Base-by-base conservation (phyloP, 768 basidiomycete species). In the Russula abietina region DNA sequence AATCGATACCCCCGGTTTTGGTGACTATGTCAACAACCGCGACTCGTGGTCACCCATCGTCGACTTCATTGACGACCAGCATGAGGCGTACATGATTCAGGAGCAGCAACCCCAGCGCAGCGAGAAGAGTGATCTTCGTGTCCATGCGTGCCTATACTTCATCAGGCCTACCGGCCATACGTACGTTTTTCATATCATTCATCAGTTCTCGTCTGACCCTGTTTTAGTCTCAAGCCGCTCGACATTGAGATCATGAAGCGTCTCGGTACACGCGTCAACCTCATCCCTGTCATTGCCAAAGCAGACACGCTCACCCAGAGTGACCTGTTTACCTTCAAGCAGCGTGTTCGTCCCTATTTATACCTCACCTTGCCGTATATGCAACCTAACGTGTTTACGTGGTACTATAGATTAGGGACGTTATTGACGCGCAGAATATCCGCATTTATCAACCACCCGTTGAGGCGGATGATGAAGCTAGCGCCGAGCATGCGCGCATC, bases 221-320 rank as follows among this genome's bases (percentile, higher is more conserved):
- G 48, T 32, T 36, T 16, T 69, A 93, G 93, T 0, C 78, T 98
- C 68, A 98, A 98, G 77, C 97, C 97, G 24, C 83, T 99, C 52
- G 97, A 99, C 72, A 95, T 99, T 69, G 97, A 98, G 77, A 94
- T 98, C 74, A 99, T 99, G 97, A 98, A 98, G 80, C 91, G 94
- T 61, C 87, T 99, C 22, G 96, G 97, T 43, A 95, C 95, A 53
- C 88, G 97, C 68, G 97, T 98, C 74, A 97, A 99, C 75, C 83
- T 99, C 64, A 98, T 99, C 69, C 97, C 97, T 6, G 94, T 98
- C 70, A 80, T 99, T 58, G 93, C 97, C 60, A 98, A 98, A 77
- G 96, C 97, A 26, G 97, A 98, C 71, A 99, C 97, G 2, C 80
- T 99, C 65, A 98, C 94, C 1, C 95, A 96, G 71, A 88, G 88